Conservation (phyloP, 768 basidiomycete species). For the Lactifluus rugatus region DNA sequence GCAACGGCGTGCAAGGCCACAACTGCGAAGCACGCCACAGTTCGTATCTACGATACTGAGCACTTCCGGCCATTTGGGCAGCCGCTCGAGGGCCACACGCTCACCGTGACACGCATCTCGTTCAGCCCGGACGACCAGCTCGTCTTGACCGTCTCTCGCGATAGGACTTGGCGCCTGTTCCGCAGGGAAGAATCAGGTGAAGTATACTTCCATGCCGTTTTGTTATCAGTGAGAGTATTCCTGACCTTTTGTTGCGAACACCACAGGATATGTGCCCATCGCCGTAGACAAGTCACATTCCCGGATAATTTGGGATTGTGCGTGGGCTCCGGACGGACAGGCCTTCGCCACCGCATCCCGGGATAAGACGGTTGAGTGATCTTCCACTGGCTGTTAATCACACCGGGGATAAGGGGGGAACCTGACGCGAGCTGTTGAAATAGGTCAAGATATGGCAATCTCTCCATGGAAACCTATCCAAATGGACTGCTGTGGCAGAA, state of each 20-base stretch:
- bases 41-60: conserved; percentile 69
- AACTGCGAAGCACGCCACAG: conserved; percentile 76
- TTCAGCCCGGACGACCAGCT: conserved; percentile 81
- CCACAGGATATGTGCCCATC: conserved; percentile 46
- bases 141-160: conserved; percentile 80
- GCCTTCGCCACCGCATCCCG: conserved; percentile 89
- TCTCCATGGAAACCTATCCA: conserved; percentile 22
- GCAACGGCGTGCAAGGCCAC: conserved; percentile 92
- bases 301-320: conserved; percentile 93
- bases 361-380: conserved; percentile 71
- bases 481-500: conserved; percentile 51
- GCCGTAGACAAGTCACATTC: conserved; percentile 76
- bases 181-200: conserved; percentile 38
- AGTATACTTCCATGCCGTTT: neutral
- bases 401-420: neutral
- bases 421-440: neutral
- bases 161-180: conserved; percentile 86
- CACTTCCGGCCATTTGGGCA: conserved; percentile 62
- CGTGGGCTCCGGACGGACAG: conserved; percentile 69
- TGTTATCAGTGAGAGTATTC: neutral
- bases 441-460: conserved; percentile 81
- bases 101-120: conserved; percentile 84
- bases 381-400: neutral
- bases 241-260: neutral
- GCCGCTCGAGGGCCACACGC: conserved; percentile 70